phyloP scores from a whole-genome alignment of 176 grass and related monocot species.

The sorghum (Sorghum bicolor) region DNA sequence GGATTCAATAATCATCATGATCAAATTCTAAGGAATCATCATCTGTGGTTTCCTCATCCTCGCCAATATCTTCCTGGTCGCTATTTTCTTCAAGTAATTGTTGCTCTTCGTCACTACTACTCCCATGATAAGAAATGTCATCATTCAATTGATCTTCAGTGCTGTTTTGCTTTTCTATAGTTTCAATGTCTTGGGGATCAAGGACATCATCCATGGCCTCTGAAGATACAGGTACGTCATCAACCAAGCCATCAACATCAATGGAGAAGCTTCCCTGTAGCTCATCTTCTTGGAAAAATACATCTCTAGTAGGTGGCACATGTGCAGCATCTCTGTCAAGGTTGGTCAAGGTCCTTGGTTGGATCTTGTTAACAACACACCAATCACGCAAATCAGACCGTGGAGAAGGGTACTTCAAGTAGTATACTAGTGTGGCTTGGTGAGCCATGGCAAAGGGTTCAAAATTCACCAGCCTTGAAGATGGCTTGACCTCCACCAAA shows the following conservation, averaged over 20 bases:
- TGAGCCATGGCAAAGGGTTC: constrained; percentile 32
- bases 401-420: not conserved
- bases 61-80: not conserved
- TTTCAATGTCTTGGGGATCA: not conserved
- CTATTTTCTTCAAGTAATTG: not conserved
- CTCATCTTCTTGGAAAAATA: not conserved
- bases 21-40: not conserved
- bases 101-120: not conserved
- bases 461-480: not conserved
- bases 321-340: not conserved
- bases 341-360: not conserved
- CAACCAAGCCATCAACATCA: not conserved
- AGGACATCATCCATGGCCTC: not conserved
- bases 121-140: not conserved
- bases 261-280: not conserved
- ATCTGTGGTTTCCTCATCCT: not conserved
- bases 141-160: not conserved
- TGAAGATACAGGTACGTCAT: not conserved
- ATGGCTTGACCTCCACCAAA: not conserved
- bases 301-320: not conserved
- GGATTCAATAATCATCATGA: not conserved
- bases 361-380: constrained; percentile 6
- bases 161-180: not conserved
- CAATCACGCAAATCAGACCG: not conserved
- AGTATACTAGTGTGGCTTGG: constrained; percentile 13